Evolutionary conservation across 1,284 basidiomycete species (phyloP).

Genomic region (Takashimella koratensis): DNA sequence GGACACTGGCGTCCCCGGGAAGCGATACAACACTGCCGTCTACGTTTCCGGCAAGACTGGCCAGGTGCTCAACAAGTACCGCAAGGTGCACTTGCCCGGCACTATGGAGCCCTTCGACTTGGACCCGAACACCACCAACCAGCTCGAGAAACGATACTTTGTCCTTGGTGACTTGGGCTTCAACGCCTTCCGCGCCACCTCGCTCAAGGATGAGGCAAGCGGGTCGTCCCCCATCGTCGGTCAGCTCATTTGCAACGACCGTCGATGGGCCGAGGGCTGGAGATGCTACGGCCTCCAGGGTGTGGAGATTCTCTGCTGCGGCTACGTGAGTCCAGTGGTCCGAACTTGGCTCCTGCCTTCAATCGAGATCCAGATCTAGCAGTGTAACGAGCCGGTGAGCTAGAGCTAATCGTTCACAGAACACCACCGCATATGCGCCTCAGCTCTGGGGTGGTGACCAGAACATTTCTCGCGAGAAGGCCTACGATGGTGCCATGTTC

Average conservation of each 20-base stretch:
- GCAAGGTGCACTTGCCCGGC: conserved; percentile 37
- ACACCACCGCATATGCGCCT: conserved; percentile 40
- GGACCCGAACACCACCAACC: conserved; percentile 34
- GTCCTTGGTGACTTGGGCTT: conserved; percentile 36
- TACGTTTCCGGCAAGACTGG: conserved; percentile 29
- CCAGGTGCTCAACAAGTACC: conserved; percentile 32
- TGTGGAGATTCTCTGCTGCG: conserved; percentile 36
- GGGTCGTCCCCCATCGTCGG: conserved; percentile 32
- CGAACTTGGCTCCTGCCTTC: background rate
- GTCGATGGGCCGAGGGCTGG: conserved; percentile 41
- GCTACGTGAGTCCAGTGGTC: conserved; percentile 26
- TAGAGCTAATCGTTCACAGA: conserved; percentile 16
- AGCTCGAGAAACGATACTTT: conserved; percentile 43
- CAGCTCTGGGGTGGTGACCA: conserved; percentile 38
- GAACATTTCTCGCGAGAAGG: conserved; percentile 28
- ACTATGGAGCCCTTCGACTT: conserved; percentile 34
- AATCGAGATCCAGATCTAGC: background rate
- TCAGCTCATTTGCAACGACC: conserved; percentile 39
- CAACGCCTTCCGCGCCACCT: conserved; percentile 30
- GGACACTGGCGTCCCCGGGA: conserved; percentile 16
- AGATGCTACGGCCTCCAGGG: conserved; percentile 37
- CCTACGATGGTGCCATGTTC: conserved; percentile 37
- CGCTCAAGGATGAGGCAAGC: conserved; percentile 17
- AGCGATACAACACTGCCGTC: conserved; percentile 32
- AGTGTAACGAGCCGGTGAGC: no score